These are phyloP conservation scores for Sphaerosporella brunnea DNA, from an alignment of 495 filamentous ascomycete genomes.

Conservation along the genomic window DNA sequence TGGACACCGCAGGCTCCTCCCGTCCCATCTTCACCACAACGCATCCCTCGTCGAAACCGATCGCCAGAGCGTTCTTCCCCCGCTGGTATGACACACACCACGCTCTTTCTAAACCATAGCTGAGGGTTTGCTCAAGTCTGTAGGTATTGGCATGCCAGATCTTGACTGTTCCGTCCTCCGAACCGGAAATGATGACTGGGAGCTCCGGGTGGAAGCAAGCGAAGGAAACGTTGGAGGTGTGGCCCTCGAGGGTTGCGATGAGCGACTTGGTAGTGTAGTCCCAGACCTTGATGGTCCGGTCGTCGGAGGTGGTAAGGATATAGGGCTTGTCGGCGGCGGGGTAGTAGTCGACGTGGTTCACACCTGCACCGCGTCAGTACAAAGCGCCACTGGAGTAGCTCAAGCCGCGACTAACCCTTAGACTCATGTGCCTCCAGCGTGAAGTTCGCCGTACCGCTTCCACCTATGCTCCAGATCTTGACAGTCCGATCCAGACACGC, in stretches of 20 bases:
- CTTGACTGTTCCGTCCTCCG: slow-evolving; percentile 92
- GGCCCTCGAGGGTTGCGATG: slow-evolving; percentile 90
- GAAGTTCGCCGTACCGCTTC: slow-evolving; percentile 67
- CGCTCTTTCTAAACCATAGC: slow-evolving; percentile 84
- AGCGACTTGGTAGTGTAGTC: slow-evolving; percentile 96
- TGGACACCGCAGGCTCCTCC: slow-evolving; percentile 92
- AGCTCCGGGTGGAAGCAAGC: slow-evolving; percentile 96
- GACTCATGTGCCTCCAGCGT: slow-evolving; percentile 94
- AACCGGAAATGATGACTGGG: slow-evolving; percentile 95
- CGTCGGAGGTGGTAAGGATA: slow-evolving; percentile 87
- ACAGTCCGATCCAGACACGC: slow-evolving; percentile 93
- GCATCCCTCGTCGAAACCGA: slow-evolving; percentile 95
- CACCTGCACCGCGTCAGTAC: slow-evolving; percentile 25
- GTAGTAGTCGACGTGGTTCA: slow-evolving; percentile 96
- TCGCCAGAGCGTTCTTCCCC: slow-evolving; percentile 79
- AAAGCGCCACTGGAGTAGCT: neutral
- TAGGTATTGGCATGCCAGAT: slow-evolving; percentile 99
- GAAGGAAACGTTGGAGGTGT: slow-evolving; percentile 97
- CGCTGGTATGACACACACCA: slow-evolving; percentile 96
- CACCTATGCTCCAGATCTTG: slow-evolving; percentile 96
- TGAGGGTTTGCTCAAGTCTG: slow-evolving; percentile 82
- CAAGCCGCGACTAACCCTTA: slow-evolving; percentile 40
- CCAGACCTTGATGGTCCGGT: slow-evolving; percentile 90
- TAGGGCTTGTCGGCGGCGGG: slow-evolving; percentile 94
- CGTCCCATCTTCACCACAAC: slow-evolving; percentile 95